These are phyloP conservation scores for Cryptococcus depauperatus DNA, from an alignment of 1,284 basidiomycete genomes.

Conservation along the genomic window DNA sequence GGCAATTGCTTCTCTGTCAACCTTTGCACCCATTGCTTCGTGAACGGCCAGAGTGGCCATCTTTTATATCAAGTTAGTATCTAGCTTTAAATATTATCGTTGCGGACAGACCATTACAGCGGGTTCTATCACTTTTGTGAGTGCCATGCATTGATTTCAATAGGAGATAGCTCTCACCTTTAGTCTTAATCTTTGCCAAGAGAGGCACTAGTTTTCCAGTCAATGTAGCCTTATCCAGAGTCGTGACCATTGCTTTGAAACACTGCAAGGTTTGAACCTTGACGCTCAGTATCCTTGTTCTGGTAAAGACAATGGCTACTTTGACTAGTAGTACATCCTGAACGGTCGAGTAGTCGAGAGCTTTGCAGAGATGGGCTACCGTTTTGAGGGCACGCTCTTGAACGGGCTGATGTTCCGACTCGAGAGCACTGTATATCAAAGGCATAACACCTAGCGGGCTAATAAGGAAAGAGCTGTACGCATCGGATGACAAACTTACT, in stretches of 20 bases:
- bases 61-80: constrained; percentile 44
- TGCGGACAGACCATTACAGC: constrained; percentile 65
- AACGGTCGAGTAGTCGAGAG: constrained; percentile 86
- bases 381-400: constrained; percentile 83
- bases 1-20: constrained; percentile 89
- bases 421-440: constrained; percentile 87
- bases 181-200: constrained; percentile 89
- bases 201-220: constrained; percentile 93
- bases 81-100: neutral
- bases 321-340: constrained; percentile 77
- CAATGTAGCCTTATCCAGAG: constrained; percentile 80
- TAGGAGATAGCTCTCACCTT: constrained; percentile 42
- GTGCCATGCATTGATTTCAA: constrained; percentile 3
- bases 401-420: constrained; percentile 79
- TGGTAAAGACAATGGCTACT: constrained; percentile 79
- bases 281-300: constrained; percentile 73
- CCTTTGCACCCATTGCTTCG: constrained; percentile 91
- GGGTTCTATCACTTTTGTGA: constrained; percentile 53
- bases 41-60: constrained; percentile 90
- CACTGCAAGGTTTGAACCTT: constrained; percentile 84
- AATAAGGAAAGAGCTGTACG: constrained; percentile 71
- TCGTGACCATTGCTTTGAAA: constrained; percentile 86
- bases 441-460: constrained; percentile 65
- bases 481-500: constrained; percentile 93
- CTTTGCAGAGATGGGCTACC: constrained; percentile 82